Evolutionary conservation across 2,329 filamentous ascomycete genomes (phyloP), one percentile per base, ranked within the genome.

Genomic region (Knoxdaviesia proteae): DNA sequence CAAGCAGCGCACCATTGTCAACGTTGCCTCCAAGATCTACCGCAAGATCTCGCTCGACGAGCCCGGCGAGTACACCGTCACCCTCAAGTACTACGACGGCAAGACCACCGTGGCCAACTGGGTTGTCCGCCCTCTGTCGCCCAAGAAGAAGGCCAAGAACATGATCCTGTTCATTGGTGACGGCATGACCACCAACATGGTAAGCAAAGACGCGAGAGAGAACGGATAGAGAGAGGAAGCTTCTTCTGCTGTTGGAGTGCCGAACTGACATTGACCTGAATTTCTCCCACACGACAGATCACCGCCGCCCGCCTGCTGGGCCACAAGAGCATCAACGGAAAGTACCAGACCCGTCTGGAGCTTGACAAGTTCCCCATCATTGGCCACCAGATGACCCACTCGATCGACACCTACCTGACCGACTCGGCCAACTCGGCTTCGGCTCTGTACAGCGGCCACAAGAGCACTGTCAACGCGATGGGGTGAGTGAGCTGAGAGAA

Each of bases 341-440:
- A 80, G 57, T 92, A 88, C 58, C 77, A 84, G 63, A 74, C 70
- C 45, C 69, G 67, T 44, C 70, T 92, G 68, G 68, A 74, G 53
- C 67, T 92, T 64, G 84, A 92, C 62, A 69, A 84, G 54, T 90
- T 90, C 60, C 83, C 84, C 3, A 71, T 87, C n/a, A 56, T 88
- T 7, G 84, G 84, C 20, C 84, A 92, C 57, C 83, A 88, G 61
- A 88, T 90, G 77, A 87, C 83, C 7, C 82, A 88, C 60, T 87
- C 81, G 1, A 74, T 90, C 54, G 82, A 88, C 61, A 76, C 68
- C 41, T 88, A 82, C 66, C 88, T 90, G 55, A 90, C 83, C 35
- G 83, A 90, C 58, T 84, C 78, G 47, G 84, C 84, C 59, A 90
- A 90, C 61, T 84, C 79, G 5, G 83, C 83, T 4, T 83, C 79